Evolutionary conservation across 164 flowering plant species (phyloP).

Genomic region (Stephania cephalantha): DNA sequence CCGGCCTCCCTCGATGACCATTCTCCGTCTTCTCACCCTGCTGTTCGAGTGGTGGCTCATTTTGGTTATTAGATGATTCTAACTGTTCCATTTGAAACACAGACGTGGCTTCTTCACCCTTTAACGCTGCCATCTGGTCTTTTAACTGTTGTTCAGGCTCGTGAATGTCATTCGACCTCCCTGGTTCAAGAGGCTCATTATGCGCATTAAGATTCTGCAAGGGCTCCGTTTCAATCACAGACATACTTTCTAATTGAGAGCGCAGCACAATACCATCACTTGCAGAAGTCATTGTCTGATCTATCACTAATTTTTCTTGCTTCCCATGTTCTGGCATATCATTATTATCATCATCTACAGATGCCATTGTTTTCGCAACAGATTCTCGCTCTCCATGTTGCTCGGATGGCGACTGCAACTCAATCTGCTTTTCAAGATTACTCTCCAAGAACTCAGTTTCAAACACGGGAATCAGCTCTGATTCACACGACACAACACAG

Average conservation of each 20-base stretch:
- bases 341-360: background rate
- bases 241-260: background rate
- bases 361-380: background rate
- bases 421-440: background rate
- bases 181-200: too few relatives aligned
- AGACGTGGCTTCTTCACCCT: too few relatives aligned
- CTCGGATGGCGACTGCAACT: background rate
- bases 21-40: background rate
- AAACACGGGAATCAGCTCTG: background rate
- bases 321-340: background rate
- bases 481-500: background rate
- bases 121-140: too few relatives aligned
- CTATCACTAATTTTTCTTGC: background rate
- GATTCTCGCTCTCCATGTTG: background rate
- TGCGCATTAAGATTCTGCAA: too few relatives aligned
- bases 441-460: background rate
- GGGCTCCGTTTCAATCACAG: background rate
- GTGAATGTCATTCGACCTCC: too few relatives aligned
- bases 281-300: background rate
- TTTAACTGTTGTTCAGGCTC: too few relatives aligned
- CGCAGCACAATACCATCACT: background rate
- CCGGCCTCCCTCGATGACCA: background rate
- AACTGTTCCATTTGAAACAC: too few relatives aligned
- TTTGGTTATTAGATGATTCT: background rate
- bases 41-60: background rate